Base-by-base conservation (phyloP, 2,329 filamentous ascomycete genomes). In the Aspergillus persii region DNA sequence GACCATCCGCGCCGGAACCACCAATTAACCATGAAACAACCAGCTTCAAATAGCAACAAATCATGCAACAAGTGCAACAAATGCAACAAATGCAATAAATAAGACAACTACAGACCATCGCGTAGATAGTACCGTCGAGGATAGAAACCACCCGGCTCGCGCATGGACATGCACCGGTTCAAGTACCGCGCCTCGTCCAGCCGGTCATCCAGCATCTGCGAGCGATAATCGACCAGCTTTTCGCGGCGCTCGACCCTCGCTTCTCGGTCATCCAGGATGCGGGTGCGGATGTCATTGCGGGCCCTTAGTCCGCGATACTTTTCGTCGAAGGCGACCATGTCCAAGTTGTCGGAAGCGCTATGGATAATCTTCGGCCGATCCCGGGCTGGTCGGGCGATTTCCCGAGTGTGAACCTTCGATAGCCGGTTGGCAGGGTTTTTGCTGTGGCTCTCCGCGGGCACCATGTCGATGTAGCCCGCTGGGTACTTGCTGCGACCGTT, bases 251-350 rank as follows among this genome's bases (percentile, higher is more conserved):
- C 41, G 8, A 54, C 27, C 18, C 63, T 57, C 41, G 68, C 66
- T 53, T 71, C 69, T 30, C 68, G 68, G 12, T 69, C 63, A 29
- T 68, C 65, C 41, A 74, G 67, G 50, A 72, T 64, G 39, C 66
- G 69, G 50, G 57, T 67, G 8, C 71, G 67, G 29, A 69, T 59
- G 31, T 71, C 69, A 56, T 70, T 62, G n/a, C 60, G 59, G 12
- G 55, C 52, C 27, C 62, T 62, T 30, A 57, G 55, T 23, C 58
- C 56, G 39, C 55, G 56, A 33, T 50, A 50, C 50, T 54, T 56
- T 2, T 62, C 60, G 4, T 49, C 44, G 12, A 49, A 27, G 12
- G 59, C 50, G 23, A 57, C 47, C 39, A 60, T 7, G 12, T 64
- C 62, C 29, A 63, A 36, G 9, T 62, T 61, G 47, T 63, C 60